Base-by-base conservation (phyloP, 768 basidiomycete species). In the Gelatoporia subvermispora region DNA sequence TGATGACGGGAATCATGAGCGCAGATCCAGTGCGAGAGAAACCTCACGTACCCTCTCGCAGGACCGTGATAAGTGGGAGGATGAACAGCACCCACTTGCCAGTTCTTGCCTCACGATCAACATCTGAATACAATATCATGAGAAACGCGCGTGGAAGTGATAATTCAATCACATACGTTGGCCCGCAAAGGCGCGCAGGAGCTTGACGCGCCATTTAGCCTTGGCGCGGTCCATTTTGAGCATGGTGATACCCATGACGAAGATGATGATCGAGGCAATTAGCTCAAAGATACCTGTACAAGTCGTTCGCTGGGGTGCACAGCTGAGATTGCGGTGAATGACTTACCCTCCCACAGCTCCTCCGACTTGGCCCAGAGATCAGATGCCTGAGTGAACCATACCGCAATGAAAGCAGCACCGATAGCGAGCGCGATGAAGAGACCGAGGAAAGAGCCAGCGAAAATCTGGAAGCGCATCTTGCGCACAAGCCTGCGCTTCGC, bases 151-250 rank as follows among this genome's bases (percentile, higher is more conserved):
- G 18, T 9, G 9, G 25, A 2, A 43, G 21, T 48, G 28, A 22
- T 15, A 49, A n/a, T 41, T 31, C 11, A 18, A 40, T 2, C n/a
- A 59, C 75, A 35, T 51, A 82, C 84, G 55, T 48, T 77, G 66
- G 15, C 72, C 77, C 20, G 75, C 70, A 68, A 97, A 96, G 0
- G 93, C 88, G 11, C 72, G 73, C 48, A 82, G 74, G 41, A 98
- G 81, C 72, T 95, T 96, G 61, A 90, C 68, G 55, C 90, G 80
- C 95, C 95, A 99, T 67, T 90, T 93, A n/a, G 85, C 78, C 64
- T 92, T 88, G 10, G 95, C 87, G 60, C 85, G 76, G 66, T 98
- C 94, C 79, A 99, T 84, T 63, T 90, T 93, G 51, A 99, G 81
- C 88, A 98, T 94, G 31, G 87, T 85, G 35, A 97, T 61, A 2